Base-by-base conservation (phyloP, 805 yeast species). In the Ogataea nonfermentans region DNA sequence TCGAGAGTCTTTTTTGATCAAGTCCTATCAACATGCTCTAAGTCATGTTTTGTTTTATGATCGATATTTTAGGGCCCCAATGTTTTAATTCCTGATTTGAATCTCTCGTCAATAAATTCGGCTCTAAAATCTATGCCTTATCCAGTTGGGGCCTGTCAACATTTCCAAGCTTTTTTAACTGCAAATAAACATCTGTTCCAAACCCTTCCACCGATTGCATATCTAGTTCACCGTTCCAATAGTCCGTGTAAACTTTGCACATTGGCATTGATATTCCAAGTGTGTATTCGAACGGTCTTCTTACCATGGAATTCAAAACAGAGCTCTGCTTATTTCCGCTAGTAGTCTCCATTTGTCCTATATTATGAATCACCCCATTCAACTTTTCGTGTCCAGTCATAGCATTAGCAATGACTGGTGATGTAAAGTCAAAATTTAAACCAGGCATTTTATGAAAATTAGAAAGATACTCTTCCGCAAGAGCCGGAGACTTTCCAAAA, bases 211-310 rank as follows among this genome's bases (percentile, higher is more conserved):
- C 66, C 0, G 95, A 82, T 51, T 81, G 81, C 73, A 91, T 76
- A 43, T 80, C 81, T 35, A 91, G 62, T 36, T 83, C 85, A 6
- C 98, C 98, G 52, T 90, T 93, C 98, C 98, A 91, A 62, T 91
- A 91, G 52, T 91, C 97, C 0, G 95, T 87, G 57, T 91, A 91
- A 0, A 90, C 87, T 51, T 86, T 81, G 54, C 96, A 84, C 84
- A 91, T 80, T 0, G 98, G 96, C 44, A 91, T 67, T 0, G 97
- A 96, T 43, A 91, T 73, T 0, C 97, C 97, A 20, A 91, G 64
- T 37, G 84, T 84, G 52, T 74, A 75, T 43, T 84, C 75, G 19
- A 84, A 79, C 1, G 93, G 84, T 46, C 97, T 74, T 23, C 81
- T 72, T 29, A 84, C 75, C 52, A 90, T 70, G 20, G 77, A 71